A percentile compares a stretch with the other conserved stretches of the same genome.
phyloP scores from a whole-genome alignment of 2,329 filamentous ascomycete genomes.

The Alternaria sp. region DNA sequence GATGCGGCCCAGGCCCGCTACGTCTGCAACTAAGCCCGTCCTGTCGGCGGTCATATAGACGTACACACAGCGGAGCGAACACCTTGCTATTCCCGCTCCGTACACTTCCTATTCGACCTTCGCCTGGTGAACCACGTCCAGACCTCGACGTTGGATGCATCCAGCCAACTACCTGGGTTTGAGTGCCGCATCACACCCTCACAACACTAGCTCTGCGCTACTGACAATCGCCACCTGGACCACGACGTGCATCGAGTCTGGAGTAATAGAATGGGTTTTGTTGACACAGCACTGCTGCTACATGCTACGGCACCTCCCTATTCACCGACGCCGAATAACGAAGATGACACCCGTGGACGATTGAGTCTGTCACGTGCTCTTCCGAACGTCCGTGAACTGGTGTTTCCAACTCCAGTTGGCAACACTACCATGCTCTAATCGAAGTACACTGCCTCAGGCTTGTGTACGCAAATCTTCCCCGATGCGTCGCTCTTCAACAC shows the following conservation, averaged over 20 bases:
- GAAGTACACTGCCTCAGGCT: conserved; percentile 53
- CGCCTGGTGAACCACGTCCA: conserved; percentile 18
- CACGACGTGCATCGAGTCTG: not conserved
- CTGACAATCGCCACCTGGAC: conserved; percentile 9
- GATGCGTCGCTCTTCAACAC: conserved; percentile 49
- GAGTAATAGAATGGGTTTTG: not conserved
- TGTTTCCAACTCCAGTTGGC: not conserved
- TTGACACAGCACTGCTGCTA: conserved; percentile 3
- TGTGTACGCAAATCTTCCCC: conserved; percentile 53
- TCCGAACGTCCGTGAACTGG: not conserved
- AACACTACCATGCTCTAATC: conserved; percentile 30
- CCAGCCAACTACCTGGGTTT: not conserved
- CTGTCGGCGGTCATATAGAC: conserved; percentile 12
- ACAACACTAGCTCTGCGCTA: conserved; percentile 10
- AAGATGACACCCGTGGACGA: not conserved
- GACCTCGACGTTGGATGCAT: not conserved
- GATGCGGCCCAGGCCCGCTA: conserved; percentile 32
- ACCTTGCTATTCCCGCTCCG: conserved; percentile 14
- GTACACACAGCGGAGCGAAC: conserved; percentile 1
- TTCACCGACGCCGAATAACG: not conserved
- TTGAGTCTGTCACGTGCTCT: not conserved
- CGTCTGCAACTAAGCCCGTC: conserved; percentile 24
- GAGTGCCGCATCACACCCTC: conserved; percentile 17
- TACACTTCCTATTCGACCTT: conserved; percentile 29
- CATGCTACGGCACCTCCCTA: not conserved